These are phyloP conservation scores for Metschnikowia kunwiensis DNA, from an alignment of 805 yeast genomes.

Conservation along the genomic window DNA sequence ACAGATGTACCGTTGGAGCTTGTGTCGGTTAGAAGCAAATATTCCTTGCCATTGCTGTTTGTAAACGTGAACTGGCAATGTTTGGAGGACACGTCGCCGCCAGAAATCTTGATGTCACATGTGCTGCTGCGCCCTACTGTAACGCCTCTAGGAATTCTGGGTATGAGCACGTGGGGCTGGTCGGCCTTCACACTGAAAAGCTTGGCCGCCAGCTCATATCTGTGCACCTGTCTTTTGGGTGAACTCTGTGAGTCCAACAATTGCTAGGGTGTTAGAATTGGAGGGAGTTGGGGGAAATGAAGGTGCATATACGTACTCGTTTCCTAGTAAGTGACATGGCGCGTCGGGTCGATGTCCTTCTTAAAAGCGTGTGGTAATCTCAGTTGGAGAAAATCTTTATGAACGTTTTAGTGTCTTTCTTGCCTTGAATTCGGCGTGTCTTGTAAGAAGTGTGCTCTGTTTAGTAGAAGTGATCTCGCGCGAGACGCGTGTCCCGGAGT, in stretches of 20 bases:
- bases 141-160: constrained; percentile 25
- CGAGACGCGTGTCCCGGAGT: too few species aligned
- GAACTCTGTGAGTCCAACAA: constrained; percentile 10
- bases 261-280: constrained; percentile 10
- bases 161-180: constrained; percentile 23
- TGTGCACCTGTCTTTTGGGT: constrained; percentile 19
- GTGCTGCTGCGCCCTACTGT: constrained; percentile 55
- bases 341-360: too few species aligned
- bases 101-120: constrained; percentile 54
- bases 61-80: constrained; percentile 56
- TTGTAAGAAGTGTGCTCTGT: too few species aligned
- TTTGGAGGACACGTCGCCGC: constrained; percentile 60
- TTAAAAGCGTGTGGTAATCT: too few species aligned
- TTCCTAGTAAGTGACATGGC: constrained; percentile 27
- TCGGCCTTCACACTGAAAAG: constrained; percentile 22
- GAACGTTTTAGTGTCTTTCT: too few species aligned
- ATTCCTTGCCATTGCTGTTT: constrained; percentile 30
- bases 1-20: constrained; percentile 67
- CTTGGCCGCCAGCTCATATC: constrained; percentile 23
- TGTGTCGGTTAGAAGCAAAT: constrained; percentile 50
- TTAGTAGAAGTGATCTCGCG: too few species aligned
- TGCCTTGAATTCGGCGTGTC: too few species aligned
- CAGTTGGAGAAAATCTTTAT: too few species aligned
- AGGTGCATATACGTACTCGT: constrained; percentile 21
- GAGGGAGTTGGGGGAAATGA: not conserved